Base-by-base conservation (phyloP, 2,329 filamentous ascomycete genomes). In the Alternaria arbusti region DNA sequence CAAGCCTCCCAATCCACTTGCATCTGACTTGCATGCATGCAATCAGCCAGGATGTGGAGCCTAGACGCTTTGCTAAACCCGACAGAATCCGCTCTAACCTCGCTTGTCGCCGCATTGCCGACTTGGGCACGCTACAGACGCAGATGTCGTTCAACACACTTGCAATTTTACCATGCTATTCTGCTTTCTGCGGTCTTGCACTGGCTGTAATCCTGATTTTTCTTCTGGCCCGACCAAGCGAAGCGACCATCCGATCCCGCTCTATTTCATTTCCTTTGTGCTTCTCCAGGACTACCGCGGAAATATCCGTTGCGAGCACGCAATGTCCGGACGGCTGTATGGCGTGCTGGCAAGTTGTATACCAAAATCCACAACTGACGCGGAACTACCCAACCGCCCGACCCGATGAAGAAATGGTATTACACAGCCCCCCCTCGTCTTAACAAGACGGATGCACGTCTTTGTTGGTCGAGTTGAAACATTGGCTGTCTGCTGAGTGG, bases 11-110 rank as follows among this genome's bases (percentile, higher is more conserved):
- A 58, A 70, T 65, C 69, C 67, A 70, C 69, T 64, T 66, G 65
- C 66, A 69, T 72, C 65, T 74, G 66, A 72, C 71, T 71, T 72
- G 71, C 72, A 74, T 70, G 64, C 52, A 64, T 22, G 49, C 49
- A 36, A 52, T 40, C 15, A 22, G 51, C 69, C 67, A 60, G 71
- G 64, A 63, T 69, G n/a, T 32, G n/a, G 47, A 68, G 71, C 67
- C 72, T 67, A 70, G 70, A 73, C 61, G 65, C 62, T 47, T 50
- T 65, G 54, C 66, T 68, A 61, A 59, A 64, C 59, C 63, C 65
- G 57, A 60, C 65, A 58, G 30, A 61, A 58, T 45, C 57, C 64
- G 64, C 60, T 47, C 59, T 64, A 70, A 64, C 65, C 61, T 61
- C 52, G 49, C 57, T 57, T 56, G 49, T 62, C 58, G 51, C 60